Evolutionary conservation across 139 green algal genomes (phyloP).

Genomic region (Ettlia oleoabundans): DNA sequence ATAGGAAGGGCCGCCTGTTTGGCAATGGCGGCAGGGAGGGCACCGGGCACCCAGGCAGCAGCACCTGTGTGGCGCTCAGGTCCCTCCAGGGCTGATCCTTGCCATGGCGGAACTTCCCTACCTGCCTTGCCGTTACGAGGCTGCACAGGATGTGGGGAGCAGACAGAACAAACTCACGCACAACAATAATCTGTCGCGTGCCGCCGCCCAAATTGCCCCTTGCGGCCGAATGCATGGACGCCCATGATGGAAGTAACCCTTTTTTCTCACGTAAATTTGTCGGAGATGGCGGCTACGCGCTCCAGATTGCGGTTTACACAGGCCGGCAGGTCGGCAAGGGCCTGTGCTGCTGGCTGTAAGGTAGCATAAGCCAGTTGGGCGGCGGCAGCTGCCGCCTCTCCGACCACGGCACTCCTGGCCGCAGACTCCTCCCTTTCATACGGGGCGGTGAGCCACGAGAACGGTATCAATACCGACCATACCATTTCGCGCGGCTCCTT

Average conservation of each 20-base stretch:
- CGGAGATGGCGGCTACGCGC: neutral
- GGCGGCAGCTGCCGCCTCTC: neutral
- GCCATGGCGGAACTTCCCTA: neutral
- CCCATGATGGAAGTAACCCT: too few relatives aligned
- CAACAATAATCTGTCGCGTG: too few relatives aligned
- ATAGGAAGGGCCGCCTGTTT: too few relatives aligned
- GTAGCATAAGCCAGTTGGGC: neutral
- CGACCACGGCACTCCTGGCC: neutral
- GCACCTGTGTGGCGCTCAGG: neutral
- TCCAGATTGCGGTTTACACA: neutral
- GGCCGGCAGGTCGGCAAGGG: neutral
- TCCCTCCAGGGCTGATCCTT: neutral
- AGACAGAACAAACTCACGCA: too few relatives aligned
- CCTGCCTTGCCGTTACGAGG: neutral
- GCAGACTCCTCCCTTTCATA: neutral
- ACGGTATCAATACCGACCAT: too few relatives aligned
- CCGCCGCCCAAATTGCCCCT: too few relatives aligned
- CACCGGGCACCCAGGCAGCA: neutral
- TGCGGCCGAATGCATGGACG: neutral
- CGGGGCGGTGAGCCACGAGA: neutral
- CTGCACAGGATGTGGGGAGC: neutral
- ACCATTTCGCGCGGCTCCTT: too few relatives aligned
- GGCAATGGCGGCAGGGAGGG: too few relatives aligned
- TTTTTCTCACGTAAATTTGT: neutral
- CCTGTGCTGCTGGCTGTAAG: neutral